Evolutionary conservation across 169 alveolate genomes (phyloP), one percentile per base, ranked within the genome.

Genomic region (Plasmodium fragile): DNA sequence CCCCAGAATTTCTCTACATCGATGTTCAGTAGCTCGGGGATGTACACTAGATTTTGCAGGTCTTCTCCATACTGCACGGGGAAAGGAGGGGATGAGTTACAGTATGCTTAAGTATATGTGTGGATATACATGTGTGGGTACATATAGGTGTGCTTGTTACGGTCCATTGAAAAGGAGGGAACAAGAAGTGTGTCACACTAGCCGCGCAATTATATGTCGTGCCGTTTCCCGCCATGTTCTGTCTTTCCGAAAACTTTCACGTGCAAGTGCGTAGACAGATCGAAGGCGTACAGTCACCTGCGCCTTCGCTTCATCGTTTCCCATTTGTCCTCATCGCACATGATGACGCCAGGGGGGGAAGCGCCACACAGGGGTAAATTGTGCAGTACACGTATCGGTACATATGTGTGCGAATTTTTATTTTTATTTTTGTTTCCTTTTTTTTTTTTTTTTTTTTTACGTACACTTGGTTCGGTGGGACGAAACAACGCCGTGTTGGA

Each of bases 381-480:
- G 13, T 65, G 10, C 39, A 65, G 75, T 65, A 65, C 36, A 22
- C 75, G 36, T 5, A 65, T 28, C 30, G 36, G 36, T 59, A 16
- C 6, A 81, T 81, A n/a, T 52, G 30, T 16, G 32, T 53, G 10
- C 25, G 18, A 8, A 81, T 80, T 36, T 43, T 28, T 18, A 80
- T 45, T 18, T 13, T 2, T 41, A 2, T 49, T 22, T 80, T 25
- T 75, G 8, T 28, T 39, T 39, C 8, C n/a, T 0, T 45, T 3
- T 53, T 28, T 81, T 52, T 81, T 53, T 81, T 28, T 81, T 13
- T n/a, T 22, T 81, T 49, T 81, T 53, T 28, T 25, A 55, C 90
- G 5, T 30, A 84, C 93, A 84, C 93, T 84, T 84, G 93, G 93
- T 32, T 73, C 83, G 36, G 93, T 84, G 43, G 93, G 93, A 22